Base-by-base conservation (phyloP, 1,284 basidiomycete species). In the Phaffia rhodozyma region DNA sequence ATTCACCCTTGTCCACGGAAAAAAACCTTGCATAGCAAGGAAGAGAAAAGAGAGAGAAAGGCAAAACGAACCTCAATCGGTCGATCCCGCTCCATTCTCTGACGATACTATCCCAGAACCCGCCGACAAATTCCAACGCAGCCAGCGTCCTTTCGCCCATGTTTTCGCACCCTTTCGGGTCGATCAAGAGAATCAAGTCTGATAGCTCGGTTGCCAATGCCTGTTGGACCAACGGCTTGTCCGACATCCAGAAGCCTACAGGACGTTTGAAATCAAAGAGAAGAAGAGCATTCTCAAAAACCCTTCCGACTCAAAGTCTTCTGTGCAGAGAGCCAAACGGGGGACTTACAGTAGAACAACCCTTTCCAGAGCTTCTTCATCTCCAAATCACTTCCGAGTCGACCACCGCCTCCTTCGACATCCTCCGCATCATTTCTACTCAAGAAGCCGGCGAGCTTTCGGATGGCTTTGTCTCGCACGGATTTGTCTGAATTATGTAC, bases 231-330 rank as follows among this genome's bases (percentile, higher is more conserved):
- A 94, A 80, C 6, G 94, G 93, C 75, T 98, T 98, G 78, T 98
- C 94, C 3, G 91, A 97, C 92, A 97, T 97, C 93, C 93, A 98
- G 76, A 94, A 97, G 72, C 91, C 91, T 93, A 67, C 1, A 43
- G 7, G 4, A 52, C 53, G n/a, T 23, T 64, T 0, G 5, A 56
- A 13, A 55, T 50, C 50, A 32, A 18, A 43, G 59, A 16, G 56
- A 52, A 51, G 34, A 18, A 43, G 59, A 16, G n/a, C 43, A 65
- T 34, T 6, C 50, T 7, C 55, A 48, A 32, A 49, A 25, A n/a
- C 7, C 29, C 58, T 38, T 43, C 29, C 49, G 43, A 51, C 52
- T 7, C 7, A 21, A 57, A 57, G 5, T 11, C 38, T 29, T 23
- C 18, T 16, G 9, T 25, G 18, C 54, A 47, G 34, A 62, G 57